Evolutionary conservation across 2,329 filamentous ascomycete species (phyloP), one percentile per base, ranked within the genome.

Genomic region (Chalaropsis ovoidea): DNA sequence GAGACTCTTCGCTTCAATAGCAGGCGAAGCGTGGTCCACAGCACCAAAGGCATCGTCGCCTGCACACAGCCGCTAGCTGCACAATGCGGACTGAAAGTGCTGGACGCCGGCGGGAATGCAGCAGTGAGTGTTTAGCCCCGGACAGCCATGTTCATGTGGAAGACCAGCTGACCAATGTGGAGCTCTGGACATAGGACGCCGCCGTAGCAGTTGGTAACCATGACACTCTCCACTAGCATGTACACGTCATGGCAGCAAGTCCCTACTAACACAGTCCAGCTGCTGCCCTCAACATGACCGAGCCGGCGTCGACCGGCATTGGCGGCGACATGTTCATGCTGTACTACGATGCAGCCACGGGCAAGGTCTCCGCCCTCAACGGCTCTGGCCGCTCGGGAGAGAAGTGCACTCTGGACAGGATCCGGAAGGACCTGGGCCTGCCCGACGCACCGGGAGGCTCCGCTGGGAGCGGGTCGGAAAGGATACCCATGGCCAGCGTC

Each of bases 301-400:
- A 99, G 73, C 94, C 94, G 7, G 86, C 86, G 67, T 94, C 89
- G 5, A 97, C 94, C 0, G 94, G 94, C 49, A 96, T 99, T 68
- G 94, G 94, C 66, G 94, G 94, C 69, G 94, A 99, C 76, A 91
- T 96, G 86, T 99, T 97, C 77, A 92, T 92, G 75, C 83, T 97
- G 43, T 96, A 85, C 80, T 97, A 93, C 78, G 84, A 95, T 73
- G 90, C 90, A 52, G 83, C 87, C 70, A 89, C 86, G 0, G 88
- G 88, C 72, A 88, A 88, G 69, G 87, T 97, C 8, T 87, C 86
- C 65, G 89, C 91, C 10, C 78, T 97, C 75, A 99, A 99, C 75
- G 94, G 92, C 22, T 96, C 92, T 1, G 94, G 94, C n/a, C 86
- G 94, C 35, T 84, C 90, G 2, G 86, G 89, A 3, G 80, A 77